Conservation (phyloP, 257 asterid genomes). For the Verbena officinalis region DNA sequence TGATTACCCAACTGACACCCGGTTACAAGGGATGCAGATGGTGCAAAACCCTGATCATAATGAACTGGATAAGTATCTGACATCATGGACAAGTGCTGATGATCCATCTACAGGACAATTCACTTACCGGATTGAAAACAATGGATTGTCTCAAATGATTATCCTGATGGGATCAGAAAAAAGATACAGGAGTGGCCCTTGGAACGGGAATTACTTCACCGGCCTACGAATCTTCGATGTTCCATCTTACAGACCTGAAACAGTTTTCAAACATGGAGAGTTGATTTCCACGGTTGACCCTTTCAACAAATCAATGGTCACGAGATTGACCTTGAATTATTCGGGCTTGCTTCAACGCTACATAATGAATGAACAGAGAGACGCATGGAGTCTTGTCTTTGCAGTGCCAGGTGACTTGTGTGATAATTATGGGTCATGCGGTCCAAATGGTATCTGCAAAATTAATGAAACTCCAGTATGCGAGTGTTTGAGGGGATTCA, state of each 20-base stretch:
- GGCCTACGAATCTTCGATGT: neutral
- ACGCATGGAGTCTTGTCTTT: constrained; percentile 13
- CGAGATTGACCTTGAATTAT: neutral
- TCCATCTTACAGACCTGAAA: neutral
- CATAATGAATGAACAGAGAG: constrained; percentile 22
- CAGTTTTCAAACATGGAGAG: neutral
- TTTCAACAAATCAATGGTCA: neutral
- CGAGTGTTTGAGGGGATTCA: constrained; percentile 42
- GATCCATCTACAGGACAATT: constrained; percentile 27
- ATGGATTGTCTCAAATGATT: constrained; percentile 12
- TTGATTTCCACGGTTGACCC: constrained; percentile 3
- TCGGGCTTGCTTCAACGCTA: constrained; percentile 13
- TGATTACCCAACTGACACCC: constrained; percentile 23
- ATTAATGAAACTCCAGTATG: constrained; percentile 30
- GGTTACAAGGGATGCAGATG: constrained; percentile 25
- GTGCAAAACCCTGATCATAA: neutral
- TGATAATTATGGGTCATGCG: constrained; percentile 42
- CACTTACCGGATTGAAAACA: constrained; percentile 19
- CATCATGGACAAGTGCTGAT: constrained; percentile 23
- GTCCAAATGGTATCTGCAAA: constrained; percentile 39
- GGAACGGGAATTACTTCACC: constrained; percentile 23
- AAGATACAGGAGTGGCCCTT: constrained; percentile 2
- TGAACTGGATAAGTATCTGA: neutral
- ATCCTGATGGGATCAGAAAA: neutral
- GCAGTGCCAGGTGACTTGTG: constrained; percentile 34